Conservation (phyloP, 257 asterid genomes). For the Solanum dulcamara region DNA sequence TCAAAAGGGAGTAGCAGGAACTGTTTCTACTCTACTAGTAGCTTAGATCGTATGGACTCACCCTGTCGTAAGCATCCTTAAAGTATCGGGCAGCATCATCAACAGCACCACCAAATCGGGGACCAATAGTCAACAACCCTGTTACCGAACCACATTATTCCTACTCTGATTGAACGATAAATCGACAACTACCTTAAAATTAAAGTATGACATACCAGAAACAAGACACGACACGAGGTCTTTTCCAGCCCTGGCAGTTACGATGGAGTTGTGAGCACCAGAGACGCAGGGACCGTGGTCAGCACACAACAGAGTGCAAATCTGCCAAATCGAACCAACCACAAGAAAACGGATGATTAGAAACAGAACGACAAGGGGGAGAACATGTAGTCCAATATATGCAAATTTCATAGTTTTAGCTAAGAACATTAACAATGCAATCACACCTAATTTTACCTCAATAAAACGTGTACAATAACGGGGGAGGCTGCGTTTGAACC, state of each 20-base stretch:
- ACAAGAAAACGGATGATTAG: background rate
- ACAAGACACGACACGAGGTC: conserved; percentile 96
- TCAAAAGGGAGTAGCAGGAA: background rate
- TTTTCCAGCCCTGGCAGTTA: conserved; percentile 98
- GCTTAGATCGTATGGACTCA: conserved; percentile 9
- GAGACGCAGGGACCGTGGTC: conserved; percentile 99
- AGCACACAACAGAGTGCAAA: conserved; percentile 93
- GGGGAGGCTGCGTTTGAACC: conserved; percentile 99
- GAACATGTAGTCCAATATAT: background rate
- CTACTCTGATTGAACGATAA: conserved; percentile 1
- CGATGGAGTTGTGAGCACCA: conserved; percentile 97
- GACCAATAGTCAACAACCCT: conserved; percentile 97
- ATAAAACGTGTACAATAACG: conserved; percentile 93
- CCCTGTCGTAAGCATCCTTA: conserved; percentile 96
- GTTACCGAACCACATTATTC: conserved; percentile 10
- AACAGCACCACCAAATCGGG: conserved; percentile 98
- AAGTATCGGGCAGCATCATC: conserved; percentile 99
- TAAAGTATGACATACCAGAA: conserved; percentile 43
- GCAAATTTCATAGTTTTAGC: background rate
- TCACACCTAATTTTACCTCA: conserved; percentile 45
- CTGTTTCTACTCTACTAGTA: background rate
- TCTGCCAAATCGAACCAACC: conserved; percentile 34
- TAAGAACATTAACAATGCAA: background rate
- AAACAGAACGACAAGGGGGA: background rate
- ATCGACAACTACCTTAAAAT: background rate